A percentile compares a stretch with the other conserved stretches of the same genome.
Evolutionary conservation across 148 eudicot genomes (phyloP).

Genomic region (Chenopodium formosanum): DNA sequence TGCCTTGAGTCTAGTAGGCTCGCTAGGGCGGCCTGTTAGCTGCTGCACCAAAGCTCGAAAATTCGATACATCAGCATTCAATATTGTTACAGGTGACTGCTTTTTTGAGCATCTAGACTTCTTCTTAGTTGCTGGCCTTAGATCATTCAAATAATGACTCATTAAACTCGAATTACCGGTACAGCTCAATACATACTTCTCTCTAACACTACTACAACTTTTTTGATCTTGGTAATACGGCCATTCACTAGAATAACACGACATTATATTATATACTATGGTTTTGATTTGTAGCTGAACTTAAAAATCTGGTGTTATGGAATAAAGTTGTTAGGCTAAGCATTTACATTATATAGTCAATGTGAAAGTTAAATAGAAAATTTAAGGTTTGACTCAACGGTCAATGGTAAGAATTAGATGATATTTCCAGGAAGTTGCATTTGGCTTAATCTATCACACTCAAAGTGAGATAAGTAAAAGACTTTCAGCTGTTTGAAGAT

Average conservation of each 20-base stretch:
- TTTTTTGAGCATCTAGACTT: slow-evolving; percentile 39
- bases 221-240: slow-evolving; percentile 2
- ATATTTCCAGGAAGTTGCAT: slow-evolving; percentile 27
- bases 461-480: slow-evolving; percentile 16
- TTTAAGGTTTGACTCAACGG: slow-evolving; percentile 4
- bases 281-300: no score
- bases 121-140: slow-evolving; percentile 29
- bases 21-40: slow-evolving; percentile 40
- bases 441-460: slow-evolving; percentile 11
- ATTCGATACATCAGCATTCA: slow-evolving; percentile 42
- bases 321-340: not conserved
- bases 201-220: no score
- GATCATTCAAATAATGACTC: not conserved
- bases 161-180: not conserved
- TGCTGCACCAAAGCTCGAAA: slow-evolving; percentile 58
- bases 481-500: not conserved
- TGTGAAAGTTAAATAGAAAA: not conserved
- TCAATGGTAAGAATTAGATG: slow-evolving; percentile 3
- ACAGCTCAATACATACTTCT: not conserved
- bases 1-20: slow-evolving; percentile 6
- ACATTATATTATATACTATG: not conserved
- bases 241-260: slow-evolving; percentile 25
- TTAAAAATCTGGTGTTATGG: not conserved
- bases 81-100: slow-evolving; percentile 40
- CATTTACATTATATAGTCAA: not conserved